These are phyloP conservation scores for Cylindrodendrum hubeiense DNA, from an alignment of 2,329 filamentous ascomycete genomes.

Conservation along the genomic window DNA sequence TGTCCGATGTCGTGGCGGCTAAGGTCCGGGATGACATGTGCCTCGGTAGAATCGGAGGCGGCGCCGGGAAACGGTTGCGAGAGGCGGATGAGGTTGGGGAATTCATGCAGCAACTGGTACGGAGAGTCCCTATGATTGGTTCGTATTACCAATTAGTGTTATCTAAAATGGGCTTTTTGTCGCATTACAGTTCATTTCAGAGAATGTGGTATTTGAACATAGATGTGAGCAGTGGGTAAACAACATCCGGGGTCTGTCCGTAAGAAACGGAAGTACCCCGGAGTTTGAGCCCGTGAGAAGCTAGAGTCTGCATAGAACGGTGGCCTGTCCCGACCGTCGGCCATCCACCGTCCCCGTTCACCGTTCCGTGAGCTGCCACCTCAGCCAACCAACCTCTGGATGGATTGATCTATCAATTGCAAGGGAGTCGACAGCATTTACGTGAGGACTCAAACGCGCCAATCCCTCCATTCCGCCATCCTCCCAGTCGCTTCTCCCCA, in stretches of 20 bases:
- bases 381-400: background rate
- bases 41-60: slow-evolving; percentile 38
- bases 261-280: background rate
- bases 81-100: slow-evolving; percentile 15
- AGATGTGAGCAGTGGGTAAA: background rate
- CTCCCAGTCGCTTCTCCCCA: background rate
- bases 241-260: background rate
- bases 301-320: background rate
- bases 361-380: background rate
- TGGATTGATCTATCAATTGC: slow-evolving; percentile 17
- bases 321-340: background rate
- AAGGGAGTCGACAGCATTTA: slow-evolving; percentile 13
- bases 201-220: background rate
- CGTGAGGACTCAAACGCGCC: slow-evolving; percentile 13
- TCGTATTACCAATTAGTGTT: background rate
- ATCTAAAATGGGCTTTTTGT: background rate
- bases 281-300: background rate
- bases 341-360: background rate
- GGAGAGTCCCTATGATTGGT: background rate
- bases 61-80: slow-evolving; percentile 39
- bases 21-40: slow-evolving; percentile 45
- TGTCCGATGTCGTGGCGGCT: slow-evolving; percentile 34
- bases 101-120: background rate
- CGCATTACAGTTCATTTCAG: background rate
- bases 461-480: slow-evolving; percentile 13